Conservation (phyloP, 148 eudicot species). For the Amaranthus hypochondriacus region DNA sequence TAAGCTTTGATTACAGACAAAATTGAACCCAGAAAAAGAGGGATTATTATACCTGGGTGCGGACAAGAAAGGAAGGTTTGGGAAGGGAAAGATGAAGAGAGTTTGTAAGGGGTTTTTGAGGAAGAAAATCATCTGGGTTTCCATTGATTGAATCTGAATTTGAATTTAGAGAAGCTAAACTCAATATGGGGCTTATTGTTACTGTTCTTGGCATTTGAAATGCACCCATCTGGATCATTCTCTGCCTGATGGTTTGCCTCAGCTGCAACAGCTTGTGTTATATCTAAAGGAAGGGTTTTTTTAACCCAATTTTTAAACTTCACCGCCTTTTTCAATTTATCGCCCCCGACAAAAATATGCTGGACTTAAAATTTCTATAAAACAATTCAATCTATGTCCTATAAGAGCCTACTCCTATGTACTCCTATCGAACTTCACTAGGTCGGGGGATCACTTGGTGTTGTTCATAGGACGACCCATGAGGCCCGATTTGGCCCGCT, state of each 20-base stretch:
- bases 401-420: too few relatives aligned
- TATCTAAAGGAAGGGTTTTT: not conserved
- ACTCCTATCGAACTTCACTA: too few relatives aligned
- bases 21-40: not conserved
- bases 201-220: not conserved
- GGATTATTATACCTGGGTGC: constrained; percentile 41
- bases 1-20: not conserved
- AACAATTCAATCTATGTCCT: too few relatives aligned
- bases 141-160: constrained; percentile 10
- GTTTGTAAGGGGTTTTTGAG: constrained; percentile 11
- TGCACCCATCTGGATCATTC: constrained; percentile 17
- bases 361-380: too few relatives aligned
- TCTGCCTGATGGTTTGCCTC: not conserved
- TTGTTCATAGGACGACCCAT: too few relatives aligned
- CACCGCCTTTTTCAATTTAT: too few relatives aligned
- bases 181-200: not conserved
- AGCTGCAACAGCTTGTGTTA: too few relatives aligned
- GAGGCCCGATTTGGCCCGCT: too few relatives aligned
- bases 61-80: constrained; percentile 60
- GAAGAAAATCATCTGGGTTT: constrained; percentile 31
- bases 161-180: not conserved
- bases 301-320: not conserved
- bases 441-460: too few relatives aligned
- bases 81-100: constrained; percentile 39
- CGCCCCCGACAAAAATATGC: too few relatives aligned